Evolutionary conservation across 306 rosid species (phyloP).

Genomic region (Vachellia pachyceras): DNA sequence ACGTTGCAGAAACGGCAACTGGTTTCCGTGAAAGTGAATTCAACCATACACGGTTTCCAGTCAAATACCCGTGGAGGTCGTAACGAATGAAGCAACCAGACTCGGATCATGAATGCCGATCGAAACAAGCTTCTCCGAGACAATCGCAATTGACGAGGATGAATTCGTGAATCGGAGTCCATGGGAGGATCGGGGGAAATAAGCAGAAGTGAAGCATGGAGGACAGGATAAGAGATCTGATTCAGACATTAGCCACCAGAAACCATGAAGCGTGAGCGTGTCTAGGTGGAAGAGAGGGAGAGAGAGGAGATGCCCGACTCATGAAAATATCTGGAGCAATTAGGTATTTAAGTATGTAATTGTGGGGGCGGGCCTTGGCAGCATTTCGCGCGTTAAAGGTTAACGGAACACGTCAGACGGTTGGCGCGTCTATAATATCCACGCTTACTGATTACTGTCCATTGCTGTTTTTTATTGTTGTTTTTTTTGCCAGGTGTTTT

Average conservation of each 20-base stretch:
- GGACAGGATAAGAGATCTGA: constrained; percentile 28
- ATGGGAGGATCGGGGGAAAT: neutral
- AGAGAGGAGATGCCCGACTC: neutral
- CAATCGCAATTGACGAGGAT: neutral
- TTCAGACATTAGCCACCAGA: constrained; percentile 6
- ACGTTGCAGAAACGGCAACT: neutral
- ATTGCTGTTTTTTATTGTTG: neutral
- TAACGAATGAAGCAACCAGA: constrained; percentile 2
- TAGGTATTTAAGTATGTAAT: constrained; percentile 34
- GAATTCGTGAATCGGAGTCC: constrained; percentile 11
- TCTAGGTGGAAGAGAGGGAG: neutral
- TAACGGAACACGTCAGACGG: constrained; percentile 6
- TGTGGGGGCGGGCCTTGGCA: constrained; percentile 15
- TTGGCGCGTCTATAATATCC: neutral
- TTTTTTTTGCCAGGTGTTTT: too few relatives aligned
- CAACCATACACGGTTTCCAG: constrained; percentile 10
- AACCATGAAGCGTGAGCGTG: neutral
- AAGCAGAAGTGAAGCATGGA: neutral
- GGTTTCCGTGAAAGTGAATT: constrained; percentile 22
- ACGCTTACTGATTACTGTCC: neutral
- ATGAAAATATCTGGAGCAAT: constrained; percentile 40
- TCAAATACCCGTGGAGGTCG: neutral
- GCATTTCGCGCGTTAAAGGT: constrained; percentile 38
- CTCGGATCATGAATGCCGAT: constrained; percentile 28
- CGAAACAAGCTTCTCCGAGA: constrained; percentile 7